Percentiles rank a stretch among this genome's conserved stretches.
Conservation (phyloP, 441 rosid genomes). For the Gossypium schwendimanii region DNA sequence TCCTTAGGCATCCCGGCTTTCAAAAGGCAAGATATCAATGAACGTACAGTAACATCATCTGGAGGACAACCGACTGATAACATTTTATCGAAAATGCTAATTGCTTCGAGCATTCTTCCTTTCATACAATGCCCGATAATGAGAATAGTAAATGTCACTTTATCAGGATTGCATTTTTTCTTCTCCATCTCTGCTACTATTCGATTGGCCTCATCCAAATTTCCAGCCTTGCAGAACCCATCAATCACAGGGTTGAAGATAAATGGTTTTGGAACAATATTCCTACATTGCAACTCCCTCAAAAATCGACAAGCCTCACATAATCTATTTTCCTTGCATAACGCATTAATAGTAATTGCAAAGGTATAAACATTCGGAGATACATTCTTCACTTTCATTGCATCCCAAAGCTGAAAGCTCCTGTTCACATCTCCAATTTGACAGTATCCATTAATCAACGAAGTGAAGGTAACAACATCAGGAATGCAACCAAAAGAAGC, state of each 20-base stretch:
- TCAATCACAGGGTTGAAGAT: conserved; percentile 85
- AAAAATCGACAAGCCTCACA: conserved; percentile 60
- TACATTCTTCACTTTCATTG: conserved; percentile 46
- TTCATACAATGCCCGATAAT: conserved; percentile 87
- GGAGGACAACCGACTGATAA: conserved; percentile 64
- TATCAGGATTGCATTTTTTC: conserved; percentile 64
- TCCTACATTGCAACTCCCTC: conserved; percentile 43
- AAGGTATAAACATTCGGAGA: conserved; percentile 69
- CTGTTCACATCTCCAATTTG: conserved; percentile 54
- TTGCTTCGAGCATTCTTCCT: conserved; percentile 74
- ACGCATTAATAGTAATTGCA: conserved; percentile 52
- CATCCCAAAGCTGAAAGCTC: conserved; percentile 61
- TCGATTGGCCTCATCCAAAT: conserved; percentile 66
- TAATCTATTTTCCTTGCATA: conserved; percentile 65
- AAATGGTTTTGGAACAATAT: conserved; percentile 53
- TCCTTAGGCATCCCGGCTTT: conserved; percentile 86
- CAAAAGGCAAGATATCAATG: conserved; percentile 67
- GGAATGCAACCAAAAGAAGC: conserved; percentile 39
- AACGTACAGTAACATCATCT: conserved; percentile 48
- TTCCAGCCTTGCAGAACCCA: conserved; percentile 87
- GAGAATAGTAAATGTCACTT: conserved; percentile 78
- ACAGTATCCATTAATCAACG: conserved; percentile 76
- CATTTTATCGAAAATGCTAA: conserved; percentile 68
- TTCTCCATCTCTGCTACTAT: conserved; percentile 64
- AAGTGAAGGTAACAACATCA: conserved; percentile 68